Evolutionary conservation across 306 rosid genomes (phyloP), one percentile per base, ranked within the genome.

Genomic region (Quillaja saponaria): DNA sequence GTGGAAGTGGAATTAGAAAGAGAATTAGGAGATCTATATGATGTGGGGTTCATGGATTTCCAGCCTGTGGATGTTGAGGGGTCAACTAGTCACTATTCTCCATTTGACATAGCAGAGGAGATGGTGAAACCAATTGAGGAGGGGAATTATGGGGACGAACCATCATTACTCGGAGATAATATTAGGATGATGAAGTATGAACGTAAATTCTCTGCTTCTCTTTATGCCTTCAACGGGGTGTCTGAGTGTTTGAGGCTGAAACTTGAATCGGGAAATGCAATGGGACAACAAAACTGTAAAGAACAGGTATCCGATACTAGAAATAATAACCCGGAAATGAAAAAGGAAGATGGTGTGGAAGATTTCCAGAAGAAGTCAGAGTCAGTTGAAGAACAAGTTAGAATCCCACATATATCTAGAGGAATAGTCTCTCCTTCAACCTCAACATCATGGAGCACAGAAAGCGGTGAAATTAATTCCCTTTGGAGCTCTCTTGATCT

Each of bases 91-190:
- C 41, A 31, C 8, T 39, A 21, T 54, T 53, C 60, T 34, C 69
- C 62, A 44, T 64, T 64, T 59, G 49, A 64, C 58, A 47, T 65
- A 31, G 48, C 58, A 51, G 25, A 70, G 64, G 76, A 68, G 63
- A 76, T 76, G 72, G 67, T 63, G 62, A 35, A 18, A 6, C 52
- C 52, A 42, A 6, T 44, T 10, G 53, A 60, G 65, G 21, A 41
- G 17, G 65, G 42, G 19, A 42, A 44, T 42, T 10, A 41, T 25
- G 65, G 16, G 13, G 50, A 28, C 8, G 40, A 60, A 39, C 9
- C 47, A 33, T 56, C 62, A 18, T 8, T 12, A n/a, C 31, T 37
- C 11, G 62, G 16, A 56, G 62, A 56, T 8, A 56, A 42, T 17
- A 28, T 60, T 17, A 20, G 20, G 49, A 60, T 17, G 13, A 58